Base-by-base conservation (phyloP, 805 yeast species). In the Suhomyces xylopsoci region DNA sequence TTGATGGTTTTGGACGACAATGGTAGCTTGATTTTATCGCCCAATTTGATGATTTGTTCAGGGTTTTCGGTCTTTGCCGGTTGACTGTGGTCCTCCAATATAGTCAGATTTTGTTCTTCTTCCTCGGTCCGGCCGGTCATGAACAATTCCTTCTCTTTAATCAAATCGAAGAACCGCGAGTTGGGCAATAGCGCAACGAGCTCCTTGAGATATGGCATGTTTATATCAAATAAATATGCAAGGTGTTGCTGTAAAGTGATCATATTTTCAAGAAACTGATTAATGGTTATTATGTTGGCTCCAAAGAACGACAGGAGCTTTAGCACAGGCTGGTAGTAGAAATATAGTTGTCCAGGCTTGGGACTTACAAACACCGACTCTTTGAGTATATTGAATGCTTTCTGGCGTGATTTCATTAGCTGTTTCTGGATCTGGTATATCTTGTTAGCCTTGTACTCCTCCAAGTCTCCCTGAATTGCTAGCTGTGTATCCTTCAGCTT, bases 111-210 rank as follows among this genome's bases (percentile, higher is more conserved):
- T 28, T 28, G 61, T 0, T 51, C 56, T 2, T 55, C 59, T 3
- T 49, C 53, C n/a, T 54, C 58, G 5, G 46, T 50, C 2, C 43
- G 48, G 5, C 64, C 63, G 7, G 63, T 44, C 57, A 74, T 60
- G 46, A 63, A 55, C 47, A 60, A 54, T 55, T 72, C 74, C 51
- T 71, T 73, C 41, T 62, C 62, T 47, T 69, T 70, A 4, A 75
- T 67, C 20, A 71, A 57, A 41, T 71, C 66, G 53, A 54, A 57
- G 61, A 70, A 57, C 59, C 54, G 20, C 32, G 57, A 5, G 48
- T 51, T 51, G 7, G 69, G 73, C 5, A 71, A 55, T 1, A 66
- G 56, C 28, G 55, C 56, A 20, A 56, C 17, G 1, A 65, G 49
- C 15, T 59, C 54, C 1, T 47, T 48, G n/a, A 65, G 50, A 43